These are phyloP conservation scores for Arabis hirsuta DNA, from an alignment of 345 rosid species.

Conservation along the genomic window DNA sequence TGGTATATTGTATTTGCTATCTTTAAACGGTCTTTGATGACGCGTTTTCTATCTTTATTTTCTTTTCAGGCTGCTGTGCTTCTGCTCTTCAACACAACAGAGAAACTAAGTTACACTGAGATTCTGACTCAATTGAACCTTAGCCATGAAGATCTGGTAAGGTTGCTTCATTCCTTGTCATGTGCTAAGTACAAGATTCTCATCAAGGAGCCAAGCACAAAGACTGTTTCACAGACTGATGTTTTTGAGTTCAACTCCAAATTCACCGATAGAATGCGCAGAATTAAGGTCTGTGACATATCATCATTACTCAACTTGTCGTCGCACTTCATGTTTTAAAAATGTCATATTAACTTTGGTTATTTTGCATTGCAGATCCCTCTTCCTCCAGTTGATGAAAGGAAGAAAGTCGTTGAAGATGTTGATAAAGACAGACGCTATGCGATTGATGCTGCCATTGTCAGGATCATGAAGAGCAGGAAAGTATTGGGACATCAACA, in stretches of 20 bases:
- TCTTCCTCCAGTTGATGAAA: slow-evolving; percentile 91
- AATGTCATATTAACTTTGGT: neutral
- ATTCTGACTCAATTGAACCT: slow-evolving; percentile 82
- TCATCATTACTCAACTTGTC: neutral
- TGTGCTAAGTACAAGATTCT: slow-evolving; percentile 88
- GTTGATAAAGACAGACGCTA: slow-evolving; percentile 90
- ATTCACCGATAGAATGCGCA: slow-evolving; percentile 88
- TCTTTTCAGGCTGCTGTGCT: slow-evolving; percentile 77
- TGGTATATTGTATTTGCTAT: neutral
- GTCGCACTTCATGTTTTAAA: neutral
- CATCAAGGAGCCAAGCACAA: slow-evolving; percentile 64
- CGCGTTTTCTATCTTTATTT: slow-evolving; percentile 3
- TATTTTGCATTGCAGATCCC: slow-evolving; percentile 64
- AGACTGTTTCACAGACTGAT: slow-evolving; percentile 61
- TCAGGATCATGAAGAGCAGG: slow-evolving; percentile 96
- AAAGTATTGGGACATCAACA: slow-evolving; percentile 87
- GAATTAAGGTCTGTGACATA: slow-evolving; percentile 72
- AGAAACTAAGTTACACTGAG: slow-evolving; percentile 78
- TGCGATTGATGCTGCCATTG: slow-evolving; percentile 96
- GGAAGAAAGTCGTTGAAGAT: slow-evolving; percentile 92
- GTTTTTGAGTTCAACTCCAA: slow-evolving; percentile 72
- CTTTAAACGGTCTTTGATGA: neutral
- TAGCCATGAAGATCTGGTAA: slow-evolving; percentile 78
- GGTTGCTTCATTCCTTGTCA: slow-evolving; percentile 89
- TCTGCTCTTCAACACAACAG: slow-evolving; percentile 80